Percentiles rank a stretch among this genome's conserved stretches.
Conservation (phyloP, 495 filamentous ascomycete genomes). For the Filosporella fistucella region DNA sequence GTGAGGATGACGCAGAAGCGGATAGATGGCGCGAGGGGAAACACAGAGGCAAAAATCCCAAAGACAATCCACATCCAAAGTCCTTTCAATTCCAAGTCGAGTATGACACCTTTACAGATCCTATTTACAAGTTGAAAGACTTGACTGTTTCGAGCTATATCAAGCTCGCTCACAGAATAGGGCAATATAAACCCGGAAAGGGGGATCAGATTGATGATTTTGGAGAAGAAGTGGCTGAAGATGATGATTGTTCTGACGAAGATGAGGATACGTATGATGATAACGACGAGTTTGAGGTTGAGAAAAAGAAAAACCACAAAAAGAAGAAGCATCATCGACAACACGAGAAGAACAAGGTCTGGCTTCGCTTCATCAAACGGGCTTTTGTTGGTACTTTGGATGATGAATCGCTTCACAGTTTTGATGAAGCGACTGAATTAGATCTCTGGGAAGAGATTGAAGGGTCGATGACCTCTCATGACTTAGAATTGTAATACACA, state of each 20-base stretch:
- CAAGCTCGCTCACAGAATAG: conserved; percentile 74
- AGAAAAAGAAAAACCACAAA: conserved; percentile 19
- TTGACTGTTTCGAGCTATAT: conserved; percentile 82
- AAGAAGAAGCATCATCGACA: conserved; percentile 22
- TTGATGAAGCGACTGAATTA: not conserved
- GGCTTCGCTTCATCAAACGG: conserved; percentile 24
- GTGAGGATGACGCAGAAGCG: conserved; percentile 24
- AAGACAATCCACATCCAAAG: conserved; percentile 47
- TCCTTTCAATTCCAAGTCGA: conserved; percentile 76
- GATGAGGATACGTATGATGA: conserved; percentile 6
- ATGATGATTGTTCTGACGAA: conserved; percentile 1
- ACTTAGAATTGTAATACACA: conserved; percentile 1
- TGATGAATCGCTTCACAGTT: conserved; percentile 18
- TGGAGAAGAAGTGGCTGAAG: conserved; percentile 9
- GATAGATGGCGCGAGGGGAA: conserved; percentile 50
- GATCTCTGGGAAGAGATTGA: not conserved
- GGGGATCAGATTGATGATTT: conserved; percentile 22
- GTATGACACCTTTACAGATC: conserved; percentile 76
- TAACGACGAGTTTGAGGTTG: conserved; percentile 7
- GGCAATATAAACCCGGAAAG: conserved; percentile 39
- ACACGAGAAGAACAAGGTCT: conserved; percentile 25
- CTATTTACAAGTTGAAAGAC: conserved; percentile 70
- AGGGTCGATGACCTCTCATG: not conserved
- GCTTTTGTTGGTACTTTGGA: conserved; percentile 24
- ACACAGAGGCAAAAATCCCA: conserved; percentile 48